A percentile compares a stretch with the other conserved stretches of the same genome.
Conservation (phyloP, 208 protist genomes). For the Leishmania amazonensis region DNA sequence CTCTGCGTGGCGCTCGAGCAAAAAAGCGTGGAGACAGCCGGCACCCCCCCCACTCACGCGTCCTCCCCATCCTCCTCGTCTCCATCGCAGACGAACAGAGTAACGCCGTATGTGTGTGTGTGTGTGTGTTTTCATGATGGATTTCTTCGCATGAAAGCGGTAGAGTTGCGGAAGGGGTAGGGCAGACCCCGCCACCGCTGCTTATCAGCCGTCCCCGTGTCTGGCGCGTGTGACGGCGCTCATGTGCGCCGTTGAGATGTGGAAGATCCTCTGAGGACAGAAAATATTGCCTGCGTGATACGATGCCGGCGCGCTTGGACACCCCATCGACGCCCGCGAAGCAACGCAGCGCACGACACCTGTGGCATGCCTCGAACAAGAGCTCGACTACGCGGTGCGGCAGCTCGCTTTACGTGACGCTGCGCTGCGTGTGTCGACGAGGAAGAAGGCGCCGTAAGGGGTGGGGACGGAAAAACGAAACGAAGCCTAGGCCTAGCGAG, state of each 20-base stretch:
- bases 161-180: neutral
- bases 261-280: conserved; percentile 38
- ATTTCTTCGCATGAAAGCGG: neutral
- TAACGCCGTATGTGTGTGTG: neutral
- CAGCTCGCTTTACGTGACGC: neutral
- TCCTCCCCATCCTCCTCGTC: neutral
- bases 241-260: conserved; percentile 50
- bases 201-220: conserved; percentile 11
- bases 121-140: neutral
- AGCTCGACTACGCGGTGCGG: conserved; percentile 15
- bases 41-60: neutral
- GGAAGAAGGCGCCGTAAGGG: neutral
- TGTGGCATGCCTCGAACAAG: conserved; percentile 5
- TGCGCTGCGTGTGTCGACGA: neutral
- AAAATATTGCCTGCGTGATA: conserved; percentile 1
- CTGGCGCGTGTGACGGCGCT: conserved; percentile 21
- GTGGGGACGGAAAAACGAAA: neutral
- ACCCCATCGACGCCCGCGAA: no score
- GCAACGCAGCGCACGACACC: neutral
- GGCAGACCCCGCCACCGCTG: neutral
- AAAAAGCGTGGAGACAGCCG: neutral
- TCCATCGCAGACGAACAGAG: neutral
- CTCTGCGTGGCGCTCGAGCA: neutral
- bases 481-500: neutral
- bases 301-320: neutral